Evolutionary conservation across 768 basidiomycete species (phyloP), one percentile per base, ranked within the genome.

Genomic region (Lentinus tigrinus): DNA sequence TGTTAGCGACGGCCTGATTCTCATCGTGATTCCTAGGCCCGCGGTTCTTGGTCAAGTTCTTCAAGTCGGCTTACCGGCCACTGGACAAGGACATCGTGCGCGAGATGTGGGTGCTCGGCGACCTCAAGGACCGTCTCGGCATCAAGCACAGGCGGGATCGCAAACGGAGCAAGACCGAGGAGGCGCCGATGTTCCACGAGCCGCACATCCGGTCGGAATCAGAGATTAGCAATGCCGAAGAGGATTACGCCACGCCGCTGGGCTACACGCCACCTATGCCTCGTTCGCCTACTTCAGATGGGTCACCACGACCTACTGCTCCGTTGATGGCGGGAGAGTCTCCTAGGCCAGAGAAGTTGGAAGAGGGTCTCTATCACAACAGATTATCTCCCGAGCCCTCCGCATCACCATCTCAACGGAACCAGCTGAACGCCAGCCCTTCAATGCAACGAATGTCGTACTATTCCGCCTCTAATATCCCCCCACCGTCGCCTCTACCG

Each of bases 11-110:
- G 14, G 2, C 5, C 4, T 2, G 21, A 3, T 44, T 3, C 26
- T 62, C 28, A 51, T 31, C 17, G 24, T 27, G n/a, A 26, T 21
- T 26, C n/a, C n/a, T 59, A 93, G 91, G 85, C 5, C 96, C 96
- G 0, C 84, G 92, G 16, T 93, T 91, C 76, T 53, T 95, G 31
- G 77, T 85, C 72, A 91, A 92, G 67, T 93, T 83, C 69, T 67
- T 88, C 59, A 76, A 81, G 10, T 78, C 85, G 1, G 81, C 86
- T 0, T 97, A 95, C 66, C 74, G 71, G 47, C 95, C 95, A 2
- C 76, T 86, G 17, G 96, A 98, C 78, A 89, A 85, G 69, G 91
- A 97, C 65, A 87, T 98, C 55, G 79, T 98, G 8, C 87, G 96
- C 27, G 96, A 98, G 77, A 89, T 86, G 83, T 93, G 91, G 91